Conservation (phyloP, 176 grass and related monocot species). For the Luzula sylvatica region DNA sequence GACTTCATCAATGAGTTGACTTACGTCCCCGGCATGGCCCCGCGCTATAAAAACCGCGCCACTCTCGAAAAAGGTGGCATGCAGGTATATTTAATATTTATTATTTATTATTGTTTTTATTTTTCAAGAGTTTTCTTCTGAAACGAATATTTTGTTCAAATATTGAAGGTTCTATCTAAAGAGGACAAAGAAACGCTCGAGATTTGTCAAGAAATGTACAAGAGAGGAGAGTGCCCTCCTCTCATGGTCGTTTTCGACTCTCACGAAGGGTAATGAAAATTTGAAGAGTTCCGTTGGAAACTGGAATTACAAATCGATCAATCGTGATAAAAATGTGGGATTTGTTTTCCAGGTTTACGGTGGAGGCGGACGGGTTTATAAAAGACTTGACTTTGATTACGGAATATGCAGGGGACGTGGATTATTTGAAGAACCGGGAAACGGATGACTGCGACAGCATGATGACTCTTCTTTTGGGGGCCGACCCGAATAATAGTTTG, state of each 20-base stretch:
- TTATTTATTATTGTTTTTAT: neutral
- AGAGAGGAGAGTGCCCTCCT: constrained; percentile 74
- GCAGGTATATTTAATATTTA: constrained; percentile 41
- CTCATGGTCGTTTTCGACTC: constrained; percentile 79
- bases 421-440: constrained; percentile 56
- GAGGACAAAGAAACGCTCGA: constrained; percentile 74
- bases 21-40: constrained; percentile 50
- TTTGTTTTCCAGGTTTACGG: constrained; percentile 82
- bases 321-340: too few species aligned
- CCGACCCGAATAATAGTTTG: constrained; percentile 45
- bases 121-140: too few species aligned
- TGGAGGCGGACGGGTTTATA: constrained; percentile 71
- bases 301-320: too few species aligned
- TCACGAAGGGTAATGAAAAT: constrained; percentile 68
- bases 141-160: neutral
- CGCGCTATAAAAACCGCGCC: constrained; percentile 51
- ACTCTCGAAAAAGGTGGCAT: constrained; percentile 67
- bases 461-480: constrained; percentile 68
- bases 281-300: too few species aligned
- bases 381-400: constrained; percentile 79
- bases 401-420: constrained; percentile 78
- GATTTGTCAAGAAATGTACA: constrained; percentile 56
- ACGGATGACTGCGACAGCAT: constrained; percentile 73
- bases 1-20: constrained; percentile 71
- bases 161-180: constrained; percentile 54